Evolutionary conservation across 2,329 filamentous ascomycete genomes (phyloP), one percentile per base, ranked within the genome.

Genomic region (Trichoderma breve): DNA sequence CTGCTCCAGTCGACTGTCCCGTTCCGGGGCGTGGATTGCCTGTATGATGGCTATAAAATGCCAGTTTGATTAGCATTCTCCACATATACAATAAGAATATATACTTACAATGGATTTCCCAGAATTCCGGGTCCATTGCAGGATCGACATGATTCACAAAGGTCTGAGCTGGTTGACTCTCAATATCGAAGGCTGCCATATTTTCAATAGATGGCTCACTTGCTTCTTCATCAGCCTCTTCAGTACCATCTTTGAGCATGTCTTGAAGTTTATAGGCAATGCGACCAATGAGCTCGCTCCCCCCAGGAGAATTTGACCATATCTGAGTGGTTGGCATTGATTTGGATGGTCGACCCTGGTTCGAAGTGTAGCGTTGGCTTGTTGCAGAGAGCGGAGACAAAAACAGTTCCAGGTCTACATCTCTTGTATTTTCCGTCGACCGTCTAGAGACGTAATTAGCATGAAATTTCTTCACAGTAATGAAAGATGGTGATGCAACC

Each of bases 261-360:
- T 18, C 24, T n/a, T 12, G 34, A 12, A 71, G 53, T 7, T 51
- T 65, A 15, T 39, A 18, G 1, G 61, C 70, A 15, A 71, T 51
- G 0, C 18, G 21, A 32, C 30, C 3, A 11, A 71, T 61, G 0
- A n/a, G 2, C 0, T 18, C 4, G 12, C 43, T 36, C 5, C 26
- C 62, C 62, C 18, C 2, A 18, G 1, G 62, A 61, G 15, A 71
- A 66, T 9, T 71, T 71, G n/a, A 71, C 70, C 51, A 71, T 71
- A 12, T 65, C 30, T 0, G 62, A 71, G 15, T 71, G 70, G 14
- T 66, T 66, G 9, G 70, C 70, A 14, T 71, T 21, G 3, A 71
- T 66, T 53, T 65, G 51, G 28, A 71, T 71, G 4, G 36, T 66
- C 15, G 61, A 65, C 1, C 12, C 28, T 0, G 32, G n/a, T 15